phyloP scores from a whole-genome alignment of 2,329 filamentous ascomycete species.

The Diaporthe citri region DNA sequence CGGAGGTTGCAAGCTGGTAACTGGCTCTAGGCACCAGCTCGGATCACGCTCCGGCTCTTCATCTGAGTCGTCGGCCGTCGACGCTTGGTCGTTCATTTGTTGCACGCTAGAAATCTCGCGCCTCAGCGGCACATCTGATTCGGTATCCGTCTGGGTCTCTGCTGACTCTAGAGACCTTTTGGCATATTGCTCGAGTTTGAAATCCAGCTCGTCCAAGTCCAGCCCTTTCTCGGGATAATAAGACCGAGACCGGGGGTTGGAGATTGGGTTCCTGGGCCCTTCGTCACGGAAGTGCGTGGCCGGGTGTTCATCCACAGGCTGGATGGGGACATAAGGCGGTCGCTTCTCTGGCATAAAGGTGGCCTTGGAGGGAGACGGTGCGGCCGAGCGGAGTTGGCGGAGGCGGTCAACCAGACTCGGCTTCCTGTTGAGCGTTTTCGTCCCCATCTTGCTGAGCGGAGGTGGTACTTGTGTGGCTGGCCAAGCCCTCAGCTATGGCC shows the following conservation, averaged over 20 bases:
- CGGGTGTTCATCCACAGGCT: neutral
- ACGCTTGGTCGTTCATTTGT: neutral
- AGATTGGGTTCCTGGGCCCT: neutral
- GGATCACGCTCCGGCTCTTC: constrained; percentile 19
- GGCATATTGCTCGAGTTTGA: constrained; percentile 26
- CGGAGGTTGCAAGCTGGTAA: neutral
- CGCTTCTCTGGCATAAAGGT: constrained; percentile 4
- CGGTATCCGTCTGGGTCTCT: neutral
- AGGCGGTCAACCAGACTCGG: constrained; percentile 38
- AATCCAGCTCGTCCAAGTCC: constrained; percentile 32
- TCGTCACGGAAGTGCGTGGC: constrained; percentile 3
- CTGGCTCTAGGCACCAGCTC: constrained; percentile 3
- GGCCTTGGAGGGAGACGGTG: neutral
- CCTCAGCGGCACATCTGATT: neutral
- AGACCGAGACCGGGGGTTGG: neutral
- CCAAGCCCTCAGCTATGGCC: neutral
- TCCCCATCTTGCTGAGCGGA: neutral
- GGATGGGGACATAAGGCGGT: neutral
- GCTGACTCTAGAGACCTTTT: neutral
- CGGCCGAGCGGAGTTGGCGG: constrained; percentile 25
- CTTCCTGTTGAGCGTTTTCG: constrained; percentile 17
- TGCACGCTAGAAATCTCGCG: neutral
- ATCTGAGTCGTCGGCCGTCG: constrained; percentile 6
- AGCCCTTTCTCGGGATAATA: neutral
- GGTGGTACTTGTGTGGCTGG: neutral